A percentile compares a stretch with the other conserved stretches of the same genome.
Evolutionary conservation across 1,139 yeast genomes (phyloP).

Genomic region (Protomyces arabidopsidicola): DNA sequence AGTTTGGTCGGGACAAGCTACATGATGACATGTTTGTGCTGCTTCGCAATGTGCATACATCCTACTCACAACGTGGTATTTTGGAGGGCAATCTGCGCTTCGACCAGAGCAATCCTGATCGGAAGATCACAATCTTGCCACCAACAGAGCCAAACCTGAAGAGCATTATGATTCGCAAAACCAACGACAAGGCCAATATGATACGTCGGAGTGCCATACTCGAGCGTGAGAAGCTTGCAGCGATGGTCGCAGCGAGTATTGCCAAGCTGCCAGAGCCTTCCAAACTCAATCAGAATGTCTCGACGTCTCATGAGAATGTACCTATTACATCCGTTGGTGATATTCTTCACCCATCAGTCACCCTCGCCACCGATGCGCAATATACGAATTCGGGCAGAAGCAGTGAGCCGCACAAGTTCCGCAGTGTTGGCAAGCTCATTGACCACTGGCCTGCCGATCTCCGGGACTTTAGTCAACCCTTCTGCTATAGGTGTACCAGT

Average conservation of each 20-base stretch:
- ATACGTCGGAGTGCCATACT: not conserved
- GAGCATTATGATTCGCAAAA: constrained; percentile 17
- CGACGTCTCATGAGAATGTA: constrained; percentile 20
- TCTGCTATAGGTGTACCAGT: constrained; percentile 25
- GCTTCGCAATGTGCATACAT: constrained; percentile 20
- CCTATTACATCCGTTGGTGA: constrained; percentile 27
- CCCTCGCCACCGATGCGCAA: not conserved
- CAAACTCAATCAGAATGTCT: constrained; percentile 14
- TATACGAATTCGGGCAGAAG: constrained; percentile 9
- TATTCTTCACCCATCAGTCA: constrained; percentile 8
- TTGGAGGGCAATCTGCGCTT: constrained; percentile 28
- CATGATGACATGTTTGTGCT: constrained; percentile 19
- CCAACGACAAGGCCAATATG: not conserved
- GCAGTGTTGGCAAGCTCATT: constrained; percentile 26
- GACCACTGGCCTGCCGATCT: constrained; percentile 26
- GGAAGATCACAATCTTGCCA: constrained; percentile 5
- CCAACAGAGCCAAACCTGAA: constrained; percentile 8
- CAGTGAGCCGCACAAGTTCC: constrained; percentile 17
- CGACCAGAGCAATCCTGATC: constrained; percentile 22
- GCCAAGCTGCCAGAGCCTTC: constrained; percentile 18
- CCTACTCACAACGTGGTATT: constrained; percentile 6
- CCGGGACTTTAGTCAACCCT: constrained; percentile 27
- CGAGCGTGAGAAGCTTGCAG: constrained; percentile 13
- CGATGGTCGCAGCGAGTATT: not conserved
- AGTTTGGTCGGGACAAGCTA: constrained; percentile 21